Percentiles rank a stretch among this genome's conserved stretches.
Conservation (phyloP, 257 asterid genomes). For the Capsicum rhomboideum region DNA sequence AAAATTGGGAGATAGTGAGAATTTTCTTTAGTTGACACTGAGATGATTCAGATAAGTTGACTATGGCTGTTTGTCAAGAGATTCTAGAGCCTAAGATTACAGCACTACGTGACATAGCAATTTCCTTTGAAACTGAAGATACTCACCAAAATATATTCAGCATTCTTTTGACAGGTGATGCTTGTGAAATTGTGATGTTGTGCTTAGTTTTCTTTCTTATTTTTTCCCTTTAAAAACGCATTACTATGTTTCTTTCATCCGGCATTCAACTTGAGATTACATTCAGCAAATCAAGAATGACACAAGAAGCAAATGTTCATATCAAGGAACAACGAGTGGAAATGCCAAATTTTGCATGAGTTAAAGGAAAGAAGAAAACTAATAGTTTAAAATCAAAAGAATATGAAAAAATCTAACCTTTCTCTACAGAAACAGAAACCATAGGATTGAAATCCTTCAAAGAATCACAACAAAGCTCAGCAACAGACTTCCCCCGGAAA, state of each 20-base stretch:
- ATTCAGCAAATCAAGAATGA: background rate
- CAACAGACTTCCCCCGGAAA: slow-evolving; percentile 54
- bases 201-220: background rate
- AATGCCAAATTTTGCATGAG: background rate
- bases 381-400: background rate
- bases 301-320: background rate
- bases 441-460: slow-evolving; percentile 93
- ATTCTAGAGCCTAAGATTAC: background rate
- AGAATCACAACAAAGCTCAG: slow-evolving; percentile 85
- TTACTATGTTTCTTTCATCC: background rate
- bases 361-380: background rate
- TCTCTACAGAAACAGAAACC: slow-evolving; percentile 84
- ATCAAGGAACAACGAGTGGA: background rate
- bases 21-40: background rate
- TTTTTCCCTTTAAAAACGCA: background rate
- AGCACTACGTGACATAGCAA: background rate
- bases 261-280: background rate
- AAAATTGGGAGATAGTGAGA: background rate
- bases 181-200: background rate
- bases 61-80: background rate
- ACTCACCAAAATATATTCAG: background rate
- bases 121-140: background rate
- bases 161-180: background rate
- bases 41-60: background rate
- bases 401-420: slow-evolving; percentile 35